Conservation (phyloP, 1,284 basidiomycete species). For the Vanrija pseudolonga region DNA sequence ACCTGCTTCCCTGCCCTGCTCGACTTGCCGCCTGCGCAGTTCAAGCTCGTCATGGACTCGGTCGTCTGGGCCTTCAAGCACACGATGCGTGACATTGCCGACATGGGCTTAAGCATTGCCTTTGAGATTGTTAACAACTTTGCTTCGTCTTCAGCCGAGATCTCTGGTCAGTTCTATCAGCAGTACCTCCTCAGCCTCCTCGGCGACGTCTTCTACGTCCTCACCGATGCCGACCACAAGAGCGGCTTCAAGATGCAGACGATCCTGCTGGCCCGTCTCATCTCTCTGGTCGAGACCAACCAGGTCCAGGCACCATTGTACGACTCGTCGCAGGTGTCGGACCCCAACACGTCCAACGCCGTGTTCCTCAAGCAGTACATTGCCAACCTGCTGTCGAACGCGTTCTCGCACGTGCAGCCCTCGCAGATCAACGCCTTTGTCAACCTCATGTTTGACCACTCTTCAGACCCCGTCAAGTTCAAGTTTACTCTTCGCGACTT, state of each 20-base stretch:
- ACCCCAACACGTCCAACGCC: slow-evolving; percentile 74
- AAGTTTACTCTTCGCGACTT: slow-evolving; percentile 83
- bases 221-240: slow-evolving; percentile 98
- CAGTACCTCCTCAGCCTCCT: slow-evolving; percentile 90
- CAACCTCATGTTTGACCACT: slow-evolving; percentile 74
- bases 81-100: slow-evolving; percentile 98
- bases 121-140: slow-evolving; percentile 97
- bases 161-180: slow-evolving; percentile 79
- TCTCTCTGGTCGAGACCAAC: slow-evolving; percentile 85
- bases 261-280: slow-evolving; percentile 84
- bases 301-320: slow-evolving; percentile 80
- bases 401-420: slow-evolving; percentile 86
- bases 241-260: slow-evolving; percentile 92
- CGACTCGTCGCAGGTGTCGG: slow-evolving; percentile 69
- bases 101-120: slow-evolving; percentile 89
- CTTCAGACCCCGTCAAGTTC: slow-evolving; percentile 87
- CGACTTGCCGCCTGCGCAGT: slow-evolving; percentile 81
- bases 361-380: slow-evolving; percentile 85
- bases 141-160: slow-evolving; percentile 69
- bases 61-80: slow-evolving; percentile 99
- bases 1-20: slow-evolving; percentile 95
- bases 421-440: slow-evolving; percentile 76
- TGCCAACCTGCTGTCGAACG: slow-evolving; percentile 75
- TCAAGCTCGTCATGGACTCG: slow-evolving; percentile 98
- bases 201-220: slow-evolving; percentile 95